These are phyloP conservation scores for Ogataea dorogensis DNA, from an alignment of 805 yeast genomes.

Conservation along the genomic window DNA sequence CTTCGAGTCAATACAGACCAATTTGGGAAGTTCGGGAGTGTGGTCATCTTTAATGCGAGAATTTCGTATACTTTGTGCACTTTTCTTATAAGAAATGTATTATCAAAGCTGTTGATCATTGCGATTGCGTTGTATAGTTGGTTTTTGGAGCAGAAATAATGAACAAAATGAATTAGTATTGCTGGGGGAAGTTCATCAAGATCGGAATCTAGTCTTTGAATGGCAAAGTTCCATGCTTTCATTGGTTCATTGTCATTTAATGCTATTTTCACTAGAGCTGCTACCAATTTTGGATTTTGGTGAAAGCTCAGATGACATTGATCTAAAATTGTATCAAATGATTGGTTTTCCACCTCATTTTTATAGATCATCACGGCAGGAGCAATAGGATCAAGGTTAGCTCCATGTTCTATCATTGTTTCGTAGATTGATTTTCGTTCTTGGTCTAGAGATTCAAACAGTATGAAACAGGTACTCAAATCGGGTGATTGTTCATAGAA, in stretches of 20 bases:
- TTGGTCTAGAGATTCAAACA: conserved; percentile 11
- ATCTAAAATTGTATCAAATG: conserved; percentile 8
- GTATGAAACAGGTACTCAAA: conserved; percentile 25
- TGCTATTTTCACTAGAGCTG: conserved; percentile 10
- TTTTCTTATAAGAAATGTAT: conserved; percentile 10
- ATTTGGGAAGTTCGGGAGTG: conserved; percentile 12
- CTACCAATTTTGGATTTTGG: conserved; percentile 9
- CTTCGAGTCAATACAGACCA: conserved; percentile 23
- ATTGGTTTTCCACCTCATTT: conserved; percentile 1
- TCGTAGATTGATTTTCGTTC: conserved; percentile 15
- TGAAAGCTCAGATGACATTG: conserved; percentile 1
- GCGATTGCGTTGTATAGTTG: conserved; percentile 26
- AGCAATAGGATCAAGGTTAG: conserved; percentile 15
- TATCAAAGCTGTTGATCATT: conserved; percentile 18
- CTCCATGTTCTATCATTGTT: conserved; percentile 7
- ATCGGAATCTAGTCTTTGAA: conserved; percentile 1
- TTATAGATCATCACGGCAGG: conserved; percentile 12
- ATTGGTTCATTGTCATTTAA: conserved; percentile 15
- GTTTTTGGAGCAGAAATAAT: conserved; percentile 14
- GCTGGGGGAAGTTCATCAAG: conserved; percentile 8
- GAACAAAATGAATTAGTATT: conserved; percentile 15
- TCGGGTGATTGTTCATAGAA: conserved; percentile 16
- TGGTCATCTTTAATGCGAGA: conserved; percentile 12
- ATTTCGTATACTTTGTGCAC: conserved; percentile 17
- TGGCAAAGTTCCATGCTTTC: conserved; percentile 16